Evolutionary conservation across 169 alveolate genomes (phyloP).

Genomic region (Fabrea salina): DNA sequence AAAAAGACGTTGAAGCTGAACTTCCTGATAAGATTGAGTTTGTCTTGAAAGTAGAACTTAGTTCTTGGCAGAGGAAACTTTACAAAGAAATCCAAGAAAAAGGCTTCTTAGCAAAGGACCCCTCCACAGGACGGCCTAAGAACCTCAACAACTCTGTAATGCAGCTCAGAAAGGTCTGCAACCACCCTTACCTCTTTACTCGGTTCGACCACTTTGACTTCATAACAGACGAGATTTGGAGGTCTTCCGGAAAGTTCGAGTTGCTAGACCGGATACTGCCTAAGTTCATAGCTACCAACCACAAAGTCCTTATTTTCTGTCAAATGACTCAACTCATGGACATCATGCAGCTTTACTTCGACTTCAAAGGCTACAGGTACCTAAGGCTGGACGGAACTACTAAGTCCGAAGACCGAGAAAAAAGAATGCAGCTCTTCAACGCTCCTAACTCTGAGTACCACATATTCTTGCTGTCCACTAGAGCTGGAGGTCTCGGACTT

Average conservation of each 20-base stretch:
- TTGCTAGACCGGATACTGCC: slow-evolving; percentile 91
- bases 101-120: slow-evolving; percentile 57
- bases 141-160: slow-evolving; percentile 88
- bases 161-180: slow-evolving; percentile 92
- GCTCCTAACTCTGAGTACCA: slow-evolving; percentile 79
- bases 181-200: slow-evolving; percentile 92
- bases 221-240: slow-evolving; percentile 76
- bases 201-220: slow-evolving; percentile 35
- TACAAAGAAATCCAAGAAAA: slow-evolving; percentile 84
- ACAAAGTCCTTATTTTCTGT: slow-evolving; percentile 90
- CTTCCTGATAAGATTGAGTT: slow-evolving; percentile 90
- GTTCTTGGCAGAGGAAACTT: slow-evolving; percentile 90
- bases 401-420: slow-evolving; percentile 90
- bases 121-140: slow-evolving; percentile 69
- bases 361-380: slow-evolving; percentile 75
- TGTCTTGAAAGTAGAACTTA: slow-evolving; percentile 85
- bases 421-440: slow-evolving; percentile 78
- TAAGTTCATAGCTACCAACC: slow-evolving; percentile 83
- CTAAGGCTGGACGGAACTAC: slow-evolving; percentile 95
- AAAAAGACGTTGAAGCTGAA: slow-evolving; percentile 92
- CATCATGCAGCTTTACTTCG: slow-evolving; percentile 85
- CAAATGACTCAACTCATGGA: slow-evolving; percentile 93
- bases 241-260: slow-evolving; percentile 93
- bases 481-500: slow-evolving; percentile 99
- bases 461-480: slow-evolving; percentile 93